Evolutionary conservation across 1,284 basidiomycete species (phyloP).

Genomic region (Athelia psychrophila): DNA sequence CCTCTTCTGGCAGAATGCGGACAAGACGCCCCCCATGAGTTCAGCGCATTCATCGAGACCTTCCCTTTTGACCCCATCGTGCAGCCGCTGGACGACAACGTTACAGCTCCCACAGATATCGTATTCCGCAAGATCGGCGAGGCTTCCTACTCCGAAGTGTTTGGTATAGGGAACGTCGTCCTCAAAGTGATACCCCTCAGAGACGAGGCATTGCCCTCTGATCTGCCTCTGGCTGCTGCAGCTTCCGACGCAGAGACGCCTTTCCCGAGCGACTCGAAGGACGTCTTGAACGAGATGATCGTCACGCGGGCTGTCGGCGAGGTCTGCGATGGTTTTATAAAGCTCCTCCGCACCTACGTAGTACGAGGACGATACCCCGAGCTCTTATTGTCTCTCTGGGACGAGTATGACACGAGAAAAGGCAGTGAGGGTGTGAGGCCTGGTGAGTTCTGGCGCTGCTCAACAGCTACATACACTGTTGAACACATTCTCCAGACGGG

Average conservation of each 20-base stretch:
- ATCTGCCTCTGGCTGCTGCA: background rate
- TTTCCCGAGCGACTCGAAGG: conserved; percentile 64
- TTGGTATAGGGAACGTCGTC: conserved; percentile 80
- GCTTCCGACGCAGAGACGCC: conserved; percentile 54
- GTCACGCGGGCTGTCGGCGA: conserved; percentile 80
- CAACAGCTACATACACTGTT: no score
- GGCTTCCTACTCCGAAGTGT: conserved; percentile 98
- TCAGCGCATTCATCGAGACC: conserved; percentile 74
- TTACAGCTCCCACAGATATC: conserved; percentile 18
- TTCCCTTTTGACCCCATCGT: conserved; percentile 72
- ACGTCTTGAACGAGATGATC: conserved; percentile 86
- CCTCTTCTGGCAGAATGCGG: conserved; percentile 66
- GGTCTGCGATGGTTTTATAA: conserved; percentile 74
- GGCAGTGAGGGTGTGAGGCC: conserved; percentile 87
- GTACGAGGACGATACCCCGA: conserved; percentile 86
- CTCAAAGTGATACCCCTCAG: conserved; percentile 84
- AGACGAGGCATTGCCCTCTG: conserved; percentile 36
- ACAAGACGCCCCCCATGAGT: conserved; percentile 66
- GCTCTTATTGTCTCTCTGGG: conserved; percentile 81
- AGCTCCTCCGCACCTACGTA: conserved; percentile 78
- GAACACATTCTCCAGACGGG: conserved; percentile 47
- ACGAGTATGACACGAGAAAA: conserved; percentile 68
- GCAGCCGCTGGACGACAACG: conserved; percentile 17
- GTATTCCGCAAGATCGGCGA: conserved; percentile 88
- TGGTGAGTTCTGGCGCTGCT: conserved; percentile 42